phyloP scores from a whole-genome alignment of 2,329 filamentous ascomycete genomes.

The Pyrenophora seminiperda region DNA sequence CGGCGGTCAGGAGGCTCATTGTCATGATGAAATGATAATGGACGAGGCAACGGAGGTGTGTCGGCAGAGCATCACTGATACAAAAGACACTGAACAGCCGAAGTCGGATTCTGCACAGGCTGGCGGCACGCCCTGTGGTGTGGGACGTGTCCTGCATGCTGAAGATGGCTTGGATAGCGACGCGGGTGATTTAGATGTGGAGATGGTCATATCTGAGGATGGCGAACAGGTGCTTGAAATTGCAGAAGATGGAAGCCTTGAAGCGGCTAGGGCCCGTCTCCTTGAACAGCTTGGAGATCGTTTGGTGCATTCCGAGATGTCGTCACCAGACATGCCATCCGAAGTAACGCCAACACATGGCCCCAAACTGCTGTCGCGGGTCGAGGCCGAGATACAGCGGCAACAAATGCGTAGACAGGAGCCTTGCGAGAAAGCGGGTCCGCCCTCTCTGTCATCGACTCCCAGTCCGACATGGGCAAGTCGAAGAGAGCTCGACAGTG shows the following conservation, averaged over 20 bases:
- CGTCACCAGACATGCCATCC: neutral
- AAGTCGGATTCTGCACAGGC: neutral
- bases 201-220: constrained; percentile 32
- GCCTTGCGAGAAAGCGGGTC: neutral
- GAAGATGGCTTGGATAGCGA: constrained; percentile 4
- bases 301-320: constrained; percentile 29
- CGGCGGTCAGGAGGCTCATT: too few relatives aligned
- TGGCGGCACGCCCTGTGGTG: neutral
- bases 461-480: neutral
- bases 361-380: constrained; percentile 16
- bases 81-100: neutral
- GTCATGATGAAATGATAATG: too few relatives aligned
- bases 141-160: neutral
- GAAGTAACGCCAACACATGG: neutral
- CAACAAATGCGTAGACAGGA: constrained; percentile 19
- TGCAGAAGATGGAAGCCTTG: constrained; percentile 47
- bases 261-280: constrained; percentile 56
- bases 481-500: neutral
- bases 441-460: neutral
- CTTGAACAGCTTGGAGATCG: constrained; percentile 49
- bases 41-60: too few relatives aligned
- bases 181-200: constrained; percentile 17
- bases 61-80: neutral
- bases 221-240: constrained; percentile 17
- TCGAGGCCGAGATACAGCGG: constrained; percentile 31